Evolutionary conservation across 1,284 basidiomycete species (phyloP).

Genomic region (Fomes fomentarius): DNA sequence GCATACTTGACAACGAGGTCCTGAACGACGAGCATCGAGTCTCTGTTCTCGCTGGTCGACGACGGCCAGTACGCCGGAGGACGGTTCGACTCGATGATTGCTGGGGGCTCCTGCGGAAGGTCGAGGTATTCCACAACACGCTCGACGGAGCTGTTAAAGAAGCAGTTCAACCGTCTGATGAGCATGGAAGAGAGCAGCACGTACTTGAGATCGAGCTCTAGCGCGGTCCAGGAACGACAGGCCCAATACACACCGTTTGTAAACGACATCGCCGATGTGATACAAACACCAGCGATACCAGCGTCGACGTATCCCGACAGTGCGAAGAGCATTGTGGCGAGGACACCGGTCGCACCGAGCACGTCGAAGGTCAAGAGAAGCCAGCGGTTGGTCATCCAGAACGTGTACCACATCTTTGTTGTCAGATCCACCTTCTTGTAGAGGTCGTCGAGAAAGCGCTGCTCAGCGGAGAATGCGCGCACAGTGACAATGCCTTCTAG

Average conservation of each 20-base stretch:
- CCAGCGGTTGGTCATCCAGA: conserved; percentile 86
- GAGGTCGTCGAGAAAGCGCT: conserved; percentile 75
- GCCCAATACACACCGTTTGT: conserved; percentile 69
- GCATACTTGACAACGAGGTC: conserved; percentile 83
- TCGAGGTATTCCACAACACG: conserved; percentile 88
- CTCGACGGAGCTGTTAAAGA: conserved; percentile 71
- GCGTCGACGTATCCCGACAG: conserved; percentile 69
- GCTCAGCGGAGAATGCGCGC: conserved; percentile 86
- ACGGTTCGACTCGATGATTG: conserved; percentile 65
- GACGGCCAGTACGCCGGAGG: conserved; percentile 90
- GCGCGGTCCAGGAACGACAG: conserved; percentile 61
- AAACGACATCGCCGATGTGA: conserved; percentile 75
- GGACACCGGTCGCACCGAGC: conserved; percentile 66
- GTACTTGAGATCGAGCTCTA: conserved; percentile 71
- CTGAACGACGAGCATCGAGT: conserved; percentile 49
- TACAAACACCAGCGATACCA: conserved; percentile 85
- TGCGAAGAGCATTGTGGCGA: conserved; percentile 76
- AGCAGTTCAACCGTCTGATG: not conserved
- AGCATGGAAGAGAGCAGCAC: conserved; percentile 23
- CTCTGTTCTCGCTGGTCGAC: conserved; percentile 50
- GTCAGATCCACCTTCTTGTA: conserved; percentile 69
- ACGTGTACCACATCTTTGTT: conserved; percentile 76
- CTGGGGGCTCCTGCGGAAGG: conserved; percentile 84
- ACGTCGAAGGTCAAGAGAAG: conserved; percentile 76
- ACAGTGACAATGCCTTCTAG: conserved; percentile 85